Base-by-base conservation (phyloP, 202 grass and related monocot species). In the Dendrocalamus latiflorus region DNA sequence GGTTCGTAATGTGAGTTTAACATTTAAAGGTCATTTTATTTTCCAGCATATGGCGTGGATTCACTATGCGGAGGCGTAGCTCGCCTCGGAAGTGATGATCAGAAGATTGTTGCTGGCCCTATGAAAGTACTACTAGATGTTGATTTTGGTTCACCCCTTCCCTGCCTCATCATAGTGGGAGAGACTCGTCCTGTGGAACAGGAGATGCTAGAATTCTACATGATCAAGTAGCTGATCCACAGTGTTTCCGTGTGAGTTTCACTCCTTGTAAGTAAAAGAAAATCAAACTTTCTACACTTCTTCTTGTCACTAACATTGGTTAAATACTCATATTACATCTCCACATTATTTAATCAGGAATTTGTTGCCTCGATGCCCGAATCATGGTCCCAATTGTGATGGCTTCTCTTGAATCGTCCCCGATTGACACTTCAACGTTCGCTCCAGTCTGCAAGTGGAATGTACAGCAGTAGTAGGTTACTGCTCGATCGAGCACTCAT, bases 111-210 rank as follows among this genome's bases (percentile, higher is more conserved):
- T 56, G 50, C 89, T 41, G 93, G 89, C 14, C 77, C 93, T 9
- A 98, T 98, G 89, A 88, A 87, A 72, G 71, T 78, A 67, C 81
- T 98, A 75, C 85, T 86, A 2, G 54, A 82, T 48, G 77, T 98
- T 85, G n/a, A n/a, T n/a, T n/a, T n/a, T n/a, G n/a, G n/a, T n/a
- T n/a, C n/a, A n/a, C n/a, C n/a, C n/a, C n/a, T 98, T 88, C 96
- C 93, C 81, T 98, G 96, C 78, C 81, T 98, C 42, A 88, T 98
- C 41, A 90, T 98, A 86, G 91, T 85, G 61, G 96, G 96, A 61
- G 85, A 95, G 58, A 93, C 85, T 72, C 91, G 93, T 85, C 92
- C 93, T 45, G 68, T 98, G 85, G 96, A 98, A 90, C 85, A 93
- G 41, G 90, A 95, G 87, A 93, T 98, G 96, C 61, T 98, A 75